These are phyloP conservation scores for Ensete glaucum DNA, from an alignment of 176 grass and related monocot genomes.

Conservation along the genomic window DNA sequence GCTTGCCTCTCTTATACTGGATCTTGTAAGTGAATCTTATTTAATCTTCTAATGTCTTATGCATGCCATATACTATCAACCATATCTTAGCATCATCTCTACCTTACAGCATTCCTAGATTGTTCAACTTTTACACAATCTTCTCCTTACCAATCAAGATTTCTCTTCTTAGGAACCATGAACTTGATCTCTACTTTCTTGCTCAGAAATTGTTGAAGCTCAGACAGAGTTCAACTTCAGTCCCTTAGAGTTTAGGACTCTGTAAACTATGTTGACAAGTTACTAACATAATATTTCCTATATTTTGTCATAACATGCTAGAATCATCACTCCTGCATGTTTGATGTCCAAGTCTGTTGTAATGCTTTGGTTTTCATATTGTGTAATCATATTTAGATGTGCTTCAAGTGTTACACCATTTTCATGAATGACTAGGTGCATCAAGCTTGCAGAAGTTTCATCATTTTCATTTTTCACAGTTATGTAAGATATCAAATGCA, in stretches of 20 bases:
- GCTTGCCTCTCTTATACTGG: background rate
- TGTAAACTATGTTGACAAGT: background rate
- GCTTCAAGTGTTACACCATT: background rate
- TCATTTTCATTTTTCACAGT: slow-evolving; percentile 7
- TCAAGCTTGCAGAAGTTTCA: background rate
- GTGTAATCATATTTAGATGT: background rate
- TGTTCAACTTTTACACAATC: background rate
- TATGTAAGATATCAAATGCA: background rate
- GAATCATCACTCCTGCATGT: background rate
- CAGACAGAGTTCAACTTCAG: background rate
- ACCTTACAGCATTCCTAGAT: background rate
- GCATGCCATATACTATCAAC: background rate
- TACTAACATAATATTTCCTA: background rate
- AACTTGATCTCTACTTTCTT: background rate
- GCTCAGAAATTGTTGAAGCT: background rate
- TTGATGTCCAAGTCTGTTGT: background rate
- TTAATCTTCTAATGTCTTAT: background rate
- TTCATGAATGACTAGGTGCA: background rate
- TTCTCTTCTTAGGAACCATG: background rate
- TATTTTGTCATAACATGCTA: background rate
- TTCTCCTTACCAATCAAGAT: background rate
- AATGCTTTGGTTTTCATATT: background rate
- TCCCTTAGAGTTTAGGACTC: background rate
- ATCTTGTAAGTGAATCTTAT: background rate
- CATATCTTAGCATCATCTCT: background rate